Percentiles rank a stretch among this genome's conserved stretches.
Conservation (phyloP, 805 yeast species). For the Millerago galiae region DNA sequence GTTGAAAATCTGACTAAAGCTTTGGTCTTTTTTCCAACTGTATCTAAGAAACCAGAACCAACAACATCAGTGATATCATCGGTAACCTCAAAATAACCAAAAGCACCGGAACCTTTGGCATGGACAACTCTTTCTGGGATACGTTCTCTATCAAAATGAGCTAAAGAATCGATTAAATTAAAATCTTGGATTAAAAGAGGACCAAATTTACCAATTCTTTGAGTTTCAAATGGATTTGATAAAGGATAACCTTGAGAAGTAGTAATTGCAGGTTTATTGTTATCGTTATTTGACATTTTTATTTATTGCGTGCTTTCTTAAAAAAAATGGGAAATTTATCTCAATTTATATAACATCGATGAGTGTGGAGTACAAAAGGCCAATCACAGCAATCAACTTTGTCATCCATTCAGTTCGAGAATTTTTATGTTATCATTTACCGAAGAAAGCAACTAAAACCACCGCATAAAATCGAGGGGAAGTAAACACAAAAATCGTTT, state of each 20-base stretch:
- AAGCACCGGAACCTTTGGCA: conserved; percentile 92
- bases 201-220: conserved; percentile 69
- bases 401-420: conserved; percentile 8
- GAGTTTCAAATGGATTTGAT: conserved; percentile 69
- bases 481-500: background rate
- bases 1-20: conserved; percentile 74
- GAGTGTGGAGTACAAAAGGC: conserved; percentile 11
- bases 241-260: conserved; percentile 76
- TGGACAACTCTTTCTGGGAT: conserved; percentile 92
- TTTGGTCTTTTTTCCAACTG: conserved; percentile 75
- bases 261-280: conserved; percentile 46
- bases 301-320: too few relatives aligned
- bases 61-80: conserved; percentile 75
- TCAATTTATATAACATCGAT: background rate
- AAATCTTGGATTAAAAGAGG: conserved; percentile 79
- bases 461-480: background rate
- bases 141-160: conserved; percentile 86
- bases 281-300: conserved; percentile 10
- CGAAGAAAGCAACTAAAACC: conserved; percentile 1
- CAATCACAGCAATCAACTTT: conserved; percentile 13
- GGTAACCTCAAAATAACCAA: conserved; percentile 79
- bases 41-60: conserved; percentile 61
- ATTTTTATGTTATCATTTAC: background rate
- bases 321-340: background rate
- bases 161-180: conserved; percentile 70